Conservation (phyloP, 495 filamentous ascomycete species). For the Penicillium angulare region DNA sequence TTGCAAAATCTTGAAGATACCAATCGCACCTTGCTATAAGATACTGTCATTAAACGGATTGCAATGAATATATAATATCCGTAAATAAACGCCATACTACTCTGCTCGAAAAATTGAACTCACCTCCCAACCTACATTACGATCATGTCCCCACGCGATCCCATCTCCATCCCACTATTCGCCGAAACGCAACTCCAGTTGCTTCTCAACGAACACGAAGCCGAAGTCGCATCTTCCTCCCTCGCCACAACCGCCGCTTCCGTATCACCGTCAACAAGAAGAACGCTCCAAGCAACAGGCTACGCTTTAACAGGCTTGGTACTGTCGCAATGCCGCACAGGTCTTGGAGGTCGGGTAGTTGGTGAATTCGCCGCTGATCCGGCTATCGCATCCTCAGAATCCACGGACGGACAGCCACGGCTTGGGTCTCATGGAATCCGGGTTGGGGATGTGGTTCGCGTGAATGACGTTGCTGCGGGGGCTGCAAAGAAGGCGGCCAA, state of each 20-base stretch:
- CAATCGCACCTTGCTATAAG: too few species aligned
- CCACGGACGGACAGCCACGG: conserved; percentile 25
- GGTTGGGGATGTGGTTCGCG: conserved; percentile 81
- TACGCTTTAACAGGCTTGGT: conserved; percentile 80
- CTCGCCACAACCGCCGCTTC: conserved; percentile 69
- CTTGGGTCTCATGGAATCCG: conserved; percentile 81
- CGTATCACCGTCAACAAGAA: conserved; percentile 66
- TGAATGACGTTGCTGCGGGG: conserved; percentile 70
- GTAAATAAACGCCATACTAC: too few species aligned
- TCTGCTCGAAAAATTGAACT: too few species aligned
- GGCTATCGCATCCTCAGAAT: conserved; percentile 50
- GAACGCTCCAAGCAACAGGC: conserved; percentile 77
- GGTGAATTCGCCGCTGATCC: conserved; percentile 75
- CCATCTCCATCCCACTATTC: conserved; percentile 71
- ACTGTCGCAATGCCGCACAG: conserved; percentile 79
- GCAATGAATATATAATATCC: too few species aligned
- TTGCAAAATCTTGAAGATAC: too few species aligned
- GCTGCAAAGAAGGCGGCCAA: conserved; percentile 63
- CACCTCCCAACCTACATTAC: too few species aligned
- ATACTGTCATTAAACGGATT: too few species aligned
- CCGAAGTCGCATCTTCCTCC: conserved; percentile 53
- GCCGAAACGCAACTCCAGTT: conserved; percentile 75
- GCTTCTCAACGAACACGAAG: conserved; percentile 71
- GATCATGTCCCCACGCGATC: conserved; percentile 22
- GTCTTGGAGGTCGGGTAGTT: conserved; percentile 82